Evolutionary conservation across 768 basidiomycete genomes (phyloP), one percentile per base, ranked within the genome.

Genomic region (Tremella yokohamensis): DNA sequence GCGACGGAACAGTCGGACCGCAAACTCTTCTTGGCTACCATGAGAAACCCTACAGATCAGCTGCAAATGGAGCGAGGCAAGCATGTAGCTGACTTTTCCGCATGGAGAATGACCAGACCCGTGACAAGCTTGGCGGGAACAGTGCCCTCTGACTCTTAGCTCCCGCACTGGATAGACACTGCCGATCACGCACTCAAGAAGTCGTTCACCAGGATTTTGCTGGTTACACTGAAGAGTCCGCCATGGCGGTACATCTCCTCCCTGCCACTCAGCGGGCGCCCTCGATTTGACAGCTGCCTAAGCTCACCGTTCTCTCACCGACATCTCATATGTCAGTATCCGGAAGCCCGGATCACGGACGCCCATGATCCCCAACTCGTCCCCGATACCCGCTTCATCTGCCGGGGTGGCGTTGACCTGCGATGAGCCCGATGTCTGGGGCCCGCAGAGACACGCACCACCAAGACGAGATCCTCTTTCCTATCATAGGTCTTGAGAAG

Each of bases 401-500:
- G 92, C 89, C 8, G 84, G 82, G 0, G 85, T 68, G 1, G 77
- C 74, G 48, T 75, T 75, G 62, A 74, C 66, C 72, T 74, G 48
- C 18, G 8, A 18, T 34, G 18, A 52, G 38, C 60, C 45, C 40
- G 18, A 38, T 20, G 55, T 15, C 20, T 13, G 49, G 18, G 24
- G 29, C 47, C 8, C 54, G 37, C n/a, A 39, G 34, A 29, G 19
- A 16, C 88, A 88, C 77, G 90, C 87, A 97, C 85, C 19, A 99
- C 79, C 8, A 98, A 78, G 44, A 98, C 83, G 15, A 96, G 83
- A 69, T 83, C 92, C 59, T 85, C 83, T 34, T 89, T 85, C 19
- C 87, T 83, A 79, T 92, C 89, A 72, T 94, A 98, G 40, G 94
- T 89, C 78, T 93, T 88, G 79, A 98, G 82, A 40, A 98, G 82